Base-by-base conservation (phyloP, 352 stramenopile species). In the Phytophthora pistaciae region DNA sequence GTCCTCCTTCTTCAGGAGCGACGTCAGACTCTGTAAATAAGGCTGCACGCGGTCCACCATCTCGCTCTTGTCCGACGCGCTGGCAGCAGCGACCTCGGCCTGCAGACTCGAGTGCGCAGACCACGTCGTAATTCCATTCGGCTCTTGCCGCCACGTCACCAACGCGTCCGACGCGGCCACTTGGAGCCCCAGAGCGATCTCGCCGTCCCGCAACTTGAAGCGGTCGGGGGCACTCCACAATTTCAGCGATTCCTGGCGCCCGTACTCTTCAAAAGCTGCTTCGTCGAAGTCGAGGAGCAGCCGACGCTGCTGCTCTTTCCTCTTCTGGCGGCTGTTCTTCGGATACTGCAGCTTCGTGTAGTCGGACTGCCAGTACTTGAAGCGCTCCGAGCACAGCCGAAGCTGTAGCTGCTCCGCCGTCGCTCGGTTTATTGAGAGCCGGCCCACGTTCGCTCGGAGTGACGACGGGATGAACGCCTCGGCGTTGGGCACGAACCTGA, bases 101-200 rank as follows among this genome's bases (percentile, higher is more conserved):
- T 73, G 58, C 13, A 58, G 20, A 48, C 60, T 74, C 23, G 60
- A 38, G 23, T 78, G 68, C n/a, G 66, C 52, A 0, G 61, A 81
- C 80, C 80, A 86, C 25, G 46, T 53, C 7, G 64, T 54, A 48
- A 68, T 72, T 56, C 66, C 68, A 58, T 77, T 53, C 23, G 73
- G 67, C 46, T 69, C 66, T 64, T 81, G 75, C 46, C 72, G 64
- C 83, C 83, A 91, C 8, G 48, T 75, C 25, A 89, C 73, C 44
- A 89, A 56, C 21, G 81, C 83, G 11, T 88, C 83, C 0, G 75
- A 84, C 31, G 75, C 83, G 49, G 81, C 72, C 59, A 88, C 69
- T 8, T 83, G 78, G 56, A 87, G 65, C 18, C 83, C 83, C 9
- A 91, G 18, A n/a, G 69, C 61, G 53, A 91, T 83, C 25, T 91